phyloP scores from a whole-genome alignment of 192 early-diverging fungal genomes.

The Coemansia sp. region DNA sequence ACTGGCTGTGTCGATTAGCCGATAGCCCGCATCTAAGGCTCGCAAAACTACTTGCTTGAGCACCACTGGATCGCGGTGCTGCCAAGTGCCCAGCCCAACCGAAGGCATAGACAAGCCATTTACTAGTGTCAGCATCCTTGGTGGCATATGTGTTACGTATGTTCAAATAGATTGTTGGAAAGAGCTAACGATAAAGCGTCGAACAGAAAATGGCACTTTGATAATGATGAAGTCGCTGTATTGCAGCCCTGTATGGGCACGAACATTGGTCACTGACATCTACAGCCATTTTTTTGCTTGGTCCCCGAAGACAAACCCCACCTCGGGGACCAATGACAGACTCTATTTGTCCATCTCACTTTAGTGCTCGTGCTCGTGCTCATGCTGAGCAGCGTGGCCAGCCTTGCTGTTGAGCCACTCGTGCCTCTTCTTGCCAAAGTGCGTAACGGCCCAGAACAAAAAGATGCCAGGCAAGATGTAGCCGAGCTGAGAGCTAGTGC shows the following conservation, averaged over 20 bases:
- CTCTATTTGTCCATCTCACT: not conserved
- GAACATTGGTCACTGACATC: too few species aligned
- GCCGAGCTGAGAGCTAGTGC: constrained; percentile 24
- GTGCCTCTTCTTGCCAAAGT: constrained; percentile 51
- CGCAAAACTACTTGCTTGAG: constrained; percentile 32
- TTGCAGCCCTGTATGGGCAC: too few species aligned
- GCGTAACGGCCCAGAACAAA: not conserved
- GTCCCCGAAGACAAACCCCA: too few species aligned
- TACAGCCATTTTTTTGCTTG: too few species aligned
- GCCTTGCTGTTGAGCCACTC: constrained; percentile 54
- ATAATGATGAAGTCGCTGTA: too few species aligned
- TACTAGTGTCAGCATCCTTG: not conserved
- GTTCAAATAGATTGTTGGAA: too few species aligned
- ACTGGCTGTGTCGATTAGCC: constrained; percentile 63
- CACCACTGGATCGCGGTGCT: constrained; percentile 28
- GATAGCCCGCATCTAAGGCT: constrained; percentile 26
- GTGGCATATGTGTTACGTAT: not conserved
- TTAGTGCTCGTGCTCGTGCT: constrained; percentile 26
- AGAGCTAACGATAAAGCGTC: too few species aligned
- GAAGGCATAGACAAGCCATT: constrained; percentile 44
- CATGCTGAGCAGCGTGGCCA: constrained; percentile 37
- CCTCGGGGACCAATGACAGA: too few species aligned
- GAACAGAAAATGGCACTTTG: too few species aligned
- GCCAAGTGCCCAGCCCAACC: constrained; percentile 42
- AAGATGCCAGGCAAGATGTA: too few species aligned